Evolutionary conservation across 1,139 yeast species (phyloP), one percentile per base, ranked within the genome.

Genomic region (Nematodospora anomalae): DNA sequence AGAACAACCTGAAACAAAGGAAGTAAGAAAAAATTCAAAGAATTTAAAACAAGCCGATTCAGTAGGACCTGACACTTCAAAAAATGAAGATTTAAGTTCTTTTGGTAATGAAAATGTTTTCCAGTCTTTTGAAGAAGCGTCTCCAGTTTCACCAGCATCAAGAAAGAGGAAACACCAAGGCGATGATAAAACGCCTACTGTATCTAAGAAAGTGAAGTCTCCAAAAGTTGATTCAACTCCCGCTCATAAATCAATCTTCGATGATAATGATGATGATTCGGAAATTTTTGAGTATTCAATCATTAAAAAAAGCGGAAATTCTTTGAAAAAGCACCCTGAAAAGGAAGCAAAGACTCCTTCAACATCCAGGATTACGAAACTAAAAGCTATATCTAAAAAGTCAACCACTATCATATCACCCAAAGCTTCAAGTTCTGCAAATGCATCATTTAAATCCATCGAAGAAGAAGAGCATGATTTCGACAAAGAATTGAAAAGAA

Each of bases 81-180:
- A 18, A 8, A 32, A 27, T 11, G 31, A 12, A 2, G 22, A 37
- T n/a, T 15, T 33, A 26, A 52, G 53, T 18, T 60, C 69, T 4
- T 71, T 72, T 42, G 56, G 66, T 1, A 50, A 53, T 23, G 67
- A 67, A 18, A 71, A 71, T 42, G 60, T 68, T 3, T 71, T 71
- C 50, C 76, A 72, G 45, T 51, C 68, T 0, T n/a, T 26, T 2
- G 28, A 28, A 11, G 48, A 47, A 3, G 21, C 7, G 8, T 49
- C 58, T 2, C 33, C 46, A 58, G 4, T 58, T 55, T 6, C 44
- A 53, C 31, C 57, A 58, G 27, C 55, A 51, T 27, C 55, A 51
- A 28, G 46, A 46, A 27, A 59, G 56, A 40, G 46, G 60, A 38
- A 53, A 50, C 61, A 61, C n/a, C 22, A 34, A 33, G 38, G 5